Evolutionary conservation across 2,329 filamentous ascomycete genomes (phyloP), one percentile per base, ranked within the genome.

Genomic region (Stagonosporopsis tanaceti): DNA sequence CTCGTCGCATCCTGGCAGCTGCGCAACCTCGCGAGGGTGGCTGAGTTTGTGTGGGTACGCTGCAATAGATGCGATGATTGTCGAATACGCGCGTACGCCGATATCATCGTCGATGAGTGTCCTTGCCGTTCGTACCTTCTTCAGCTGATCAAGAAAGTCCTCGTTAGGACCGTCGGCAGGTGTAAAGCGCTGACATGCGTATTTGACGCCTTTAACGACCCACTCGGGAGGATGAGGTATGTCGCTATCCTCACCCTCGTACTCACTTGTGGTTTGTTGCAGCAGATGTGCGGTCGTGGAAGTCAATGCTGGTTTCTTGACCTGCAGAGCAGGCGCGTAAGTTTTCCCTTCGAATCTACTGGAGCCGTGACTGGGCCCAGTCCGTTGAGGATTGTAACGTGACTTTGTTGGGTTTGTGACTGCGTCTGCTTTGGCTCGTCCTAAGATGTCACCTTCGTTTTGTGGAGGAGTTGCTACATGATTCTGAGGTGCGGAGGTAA

Each of bases 31-130:
- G 5, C 71, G 65, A 1, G 74, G 69, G 20, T 76, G 79, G 20
- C 72, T 78, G 58, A 90, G 71, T 38, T 71, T 75, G 67, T 86
- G 78, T 0, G 93, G 92, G 68, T 97, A 97, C 0, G 94, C 91
- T 3, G 91, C 87, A 17, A 99, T 76, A 0, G 91, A 80, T 6
- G 95, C 92, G 63, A 98, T 96, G 12, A 90, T 88, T 2, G 90
- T 93, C 28, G 90, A 93, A 72, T 98, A 98, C 0, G 94, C 93
- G 46, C 92, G 86, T 0, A 93, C 87, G 2, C 92, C 92, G 57
- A 96, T 87, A 44, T 90, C 83, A 66, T 97, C 93, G 8, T 87
- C 86, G 1, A 84, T 87, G 1, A 97, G 80, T 15, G 86, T 82
- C 22, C 94, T 85, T 2, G 89, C 83, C 2, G 85, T 86, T 42